A percentile compares a stretch with the other conserved stretches of the same genome.
phyloP scores from a whole-genome alignment of 2,329 filamentous ascomycete species.

The Paradendryphiella salina region DNA sequence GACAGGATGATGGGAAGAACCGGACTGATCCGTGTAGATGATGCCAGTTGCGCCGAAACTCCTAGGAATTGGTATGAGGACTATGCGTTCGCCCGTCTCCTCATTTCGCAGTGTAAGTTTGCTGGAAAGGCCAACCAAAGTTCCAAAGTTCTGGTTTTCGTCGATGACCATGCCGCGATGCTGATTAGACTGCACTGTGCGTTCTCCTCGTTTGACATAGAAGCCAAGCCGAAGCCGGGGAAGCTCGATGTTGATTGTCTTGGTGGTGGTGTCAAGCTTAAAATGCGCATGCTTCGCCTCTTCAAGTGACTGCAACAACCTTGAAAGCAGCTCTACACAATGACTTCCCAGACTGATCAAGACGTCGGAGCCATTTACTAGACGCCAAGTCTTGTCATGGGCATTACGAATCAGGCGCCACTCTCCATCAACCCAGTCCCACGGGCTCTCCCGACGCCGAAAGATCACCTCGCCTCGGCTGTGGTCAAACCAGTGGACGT shows the following conservation, averaged over 20 bases:
- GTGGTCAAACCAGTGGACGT: constrained; percentile 23
- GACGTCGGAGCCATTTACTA: constrained; percentile 2
- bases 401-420: constrained; percentile 24
- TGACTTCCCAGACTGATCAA: constrained; percentile 19
- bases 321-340: constrained; percentile 4
- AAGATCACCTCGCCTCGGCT: constrained; percentile 16
- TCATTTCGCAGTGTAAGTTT: constrained; percentile 27
- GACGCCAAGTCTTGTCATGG: constrained; percentile 17
- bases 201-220: constrained; percentile 1
- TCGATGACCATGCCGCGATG: constrained; percentile 36
- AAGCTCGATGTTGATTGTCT: constrained; percentile 19
- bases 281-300: constrained; percentile 21
- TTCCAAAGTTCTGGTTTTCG: constrained; percentile 24
- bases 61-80: constrained; percentile 39
- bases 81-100: constrained; percentile 35
- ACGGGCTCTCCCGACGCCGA: constrained; percentile 11
- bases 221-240: constrained; percentile 21
- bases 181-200: constrained; percentile 28
- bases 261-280: constrained; percentile 3
- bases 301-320: constrained; percentile 25
- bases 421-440: background rate
- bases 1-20: constrained; percentile 13
- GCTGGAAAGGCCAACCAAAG: constrained; percentile 31
- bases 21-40: background rate
- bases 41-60: constrained; percentile 14